Conservation (phyloP, 2,329 filamentous ascomycete genomes). For the Aciculosporium take region DNA sequence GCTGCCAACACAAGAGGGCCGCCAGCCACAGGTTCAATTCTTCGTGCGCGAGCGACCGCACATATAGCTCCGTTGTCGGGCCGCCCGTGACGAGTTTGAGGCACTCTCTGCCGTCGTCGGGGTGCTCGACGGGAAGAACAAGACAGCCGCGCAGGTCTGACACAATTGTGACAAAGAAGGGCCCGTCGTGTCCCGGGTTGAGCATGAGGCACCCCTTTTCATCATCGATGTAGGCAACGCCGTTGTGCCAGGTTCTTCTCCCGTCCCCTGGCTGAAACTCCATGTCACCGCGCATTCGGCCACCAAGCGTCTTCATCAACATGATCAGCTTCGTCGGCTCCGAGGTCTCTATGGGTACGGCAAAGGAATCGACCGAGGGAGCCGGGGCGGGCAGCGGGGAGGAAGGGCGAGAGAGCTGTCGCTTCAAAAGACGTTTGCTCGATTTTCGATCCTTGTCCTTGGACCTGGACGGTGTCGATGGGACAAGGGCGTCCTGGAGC, state of each 20-base stretch:
- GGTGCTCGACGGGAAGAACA: slow-evolving; percentile 41
- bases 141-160: slow-evolving; percentile 61
- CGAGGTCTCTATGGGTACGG: slow-evolving; percentile 44
- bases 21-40: slow-evolving; percentile 72
- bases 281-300: slow-evolving; percentile 65
- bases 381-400: slow-evolving; percentile 40
- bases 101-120: slow-evolving; percentile 31
- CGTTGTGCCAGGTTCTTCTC: slow-evolving; percentile 49
- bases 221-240: slow-evolving; percentile 67
- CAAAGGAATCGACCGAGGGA: slow-evolving; percentile 46
- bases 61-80: slow-evolving; percentile 43
- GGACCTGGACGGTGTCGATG: slow-evolving; percentile 7
- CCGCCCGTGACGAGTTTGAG: slow-evolving; percentile 39
- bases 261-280: slow-evolving; percentile 50
- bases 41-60: slow-evolving; percentile 48
- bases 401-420: slow-evolving; percentile 39
- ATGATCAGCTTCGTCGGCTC: slow-evolving; percentile 59
- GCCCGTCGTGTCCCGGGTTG: slow-evolving; percentile 52
- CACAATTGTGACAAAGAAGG: slow-evolving; percentile 53
- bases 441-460: slow-evolving; percentile 27
- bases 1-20: slow-evolving; percentile 69
- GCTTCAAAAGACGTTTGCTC: slow-evolving; percentile 40
- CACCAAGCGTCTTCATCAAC: slow-evolving; percentile 64
- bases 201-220: slow-evolving; percentile 62
- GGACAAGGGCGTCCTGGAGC: slow-evolving; percentile 21